Evolutionary conservation across 306 rosid genomes (phyloP).

Genomic region (Albizia julibrissin): DNA sequence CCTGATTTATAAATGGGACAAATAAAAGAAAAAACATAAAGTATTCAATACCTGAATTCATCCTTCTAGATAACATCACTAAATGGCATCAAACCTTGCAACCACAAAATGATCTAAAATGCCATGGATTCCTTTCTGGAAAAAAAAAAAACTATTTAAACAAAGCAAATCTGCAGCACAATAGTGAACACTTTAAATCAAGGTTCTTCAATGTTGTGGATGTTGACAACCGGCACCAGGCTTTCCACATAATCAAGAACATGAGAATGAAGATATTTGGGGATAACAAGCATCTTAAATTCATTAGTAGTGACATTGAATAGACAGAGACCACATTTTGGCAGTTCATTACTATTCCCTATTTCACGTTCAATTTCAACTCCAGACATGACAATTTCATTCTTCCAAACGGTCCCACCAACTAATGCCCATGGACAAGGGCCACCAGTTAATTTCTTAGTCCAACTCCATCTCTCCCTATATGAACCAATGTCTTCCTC

Average conservation of each 20-base stretch:
- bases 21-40: no score
- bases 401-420: not conserved
- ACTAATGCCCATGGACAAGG: not conserved
- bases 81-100: no score
- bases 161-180: no score
- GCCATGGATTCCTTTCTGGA: no score
- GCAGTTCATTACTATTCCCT: not conserved
- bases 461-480: not conserved
- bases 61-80: no score
- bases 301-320: not conserved
- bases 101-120: no score
- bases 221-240: not conserved
- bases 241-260: not conserved
- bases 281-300: not conserved
- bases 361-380: not conserved
- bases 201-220: not conserved
- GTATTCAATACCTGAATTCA: no score
- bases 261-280: no score
- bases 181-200: no score
- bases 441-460: not conserved
- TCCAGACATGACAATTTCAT: not conserved
- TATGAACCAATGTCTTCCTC: not conserved
- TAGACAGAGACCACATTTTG: not conserved
- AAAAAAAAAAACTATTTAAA: no score
- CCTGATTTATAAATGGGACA: no score